Evolutionary conservation across 768 basidiomycete genomes (phyloP), one percentile per base, ranked within the genome.

Genomic region (Gautieria morchelliformis): DNA sequence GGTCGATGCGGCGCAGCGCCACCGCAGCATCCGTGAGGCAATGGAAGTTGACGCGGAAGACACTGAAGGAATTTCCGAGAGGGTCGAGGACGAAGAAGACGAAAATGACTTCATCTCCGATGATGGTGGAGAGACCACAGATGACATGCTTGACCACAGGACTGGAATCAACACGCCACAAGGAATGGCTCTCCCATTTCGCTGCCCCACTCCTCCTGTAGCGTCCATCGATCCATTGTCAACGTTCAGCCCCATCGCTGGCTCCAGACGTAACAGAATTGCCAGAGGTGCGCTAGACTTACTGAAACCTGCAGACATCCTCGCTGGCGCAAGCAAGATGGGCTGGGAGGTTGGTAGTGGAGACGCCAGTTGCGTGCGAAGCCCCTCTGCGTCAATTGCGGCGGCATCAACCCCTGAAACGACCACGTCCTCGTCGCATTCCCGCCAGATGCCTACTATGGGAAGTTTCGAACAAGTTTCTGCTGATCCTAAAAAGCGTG

Each of bases 61-160:
- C 5, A 67, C 65, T 10, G 72, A 71, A 35, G 62, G 67, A 33
- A 55, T 62, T 14, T 42, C 65, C 14, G 67, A 62, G 63, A 67
- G 49, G 51, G 68, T 60, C 53, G 70, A 70, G 41, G 64, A 63
- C 12, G 77, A 78, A 37, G 76, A 66, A n/a, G 70, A 71, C n/a
- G 63, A 73, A 47, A 61, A 62, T 22, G 64, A 66, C 45, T 57
- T 64, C 35, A 67, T 67, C 42, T 64, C 65, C n/a, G 66, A 69
- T 50, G 80, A 81, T 6, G 86, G 87, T 1, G 86, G 87, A 1
- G 85, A 89, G 61, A 88, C 88, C 4, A 90, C 89, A 1, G 89
- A 90, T 65, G 86, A 89, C 60, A 88, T 92, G 60, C 81, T 90
- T 52, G 83, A 90, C n/a, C 87, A 85, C 54, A 78, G 81, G 9